phyloP scores from a whole-genome alignment of 1,284 basidiomycete species.

The Ganoderma resinaceum region DNA sequence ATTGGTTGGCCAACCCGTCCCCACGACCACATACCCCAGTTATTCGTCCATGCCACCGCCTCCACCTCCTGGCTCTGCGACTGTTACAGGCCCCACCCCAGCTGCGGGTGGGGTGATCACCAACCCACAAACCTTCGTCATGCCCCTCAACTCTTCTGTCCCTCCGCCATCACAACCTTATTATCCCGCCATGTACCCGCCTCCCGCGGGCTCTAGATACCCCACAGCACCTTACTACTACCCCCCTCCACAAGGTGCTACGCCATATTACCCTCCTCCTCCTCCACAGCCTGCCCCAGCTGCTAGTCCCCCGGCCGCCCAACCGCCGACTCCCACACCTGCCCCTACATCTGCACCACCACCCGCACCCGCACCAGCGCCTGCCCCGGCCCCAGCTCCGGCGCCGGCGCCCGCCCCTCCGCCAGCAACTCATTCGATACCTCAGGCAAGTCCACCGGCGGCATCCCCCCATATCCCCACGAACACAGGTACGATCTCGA shows the following conservation, averaged over 20 bases:
- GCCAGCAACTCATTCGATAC: neutral
- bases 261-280: constrained; percentile 46
- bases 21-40: constrained; percentile 51
- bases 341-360: constrained; percentile 38
- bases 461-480: constrained; percentile 31
- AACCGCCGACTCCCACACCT: constrained; percentile 35
- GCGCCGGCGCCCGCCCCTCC: constrained; percentile 16
- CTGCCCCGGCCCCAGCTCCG: constrained; percentile 15
- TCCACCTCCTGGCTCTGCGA: constrained; percentile 34
- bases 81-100: constrained; percentile 34
- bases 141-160: constrained; percentile 57
- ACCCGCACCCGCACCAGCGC: constrained; percentile 21
- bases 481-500: constrained; percentile 43
- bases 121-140: constrained; percentile 73
- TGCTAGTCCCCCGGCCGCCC: constrained; percentile 21
- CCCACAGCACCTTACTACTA: constrained; percentile 67
- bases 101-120: constrained; percentile 56
- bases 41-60: constrained; percentile 38
- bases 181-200: constrained; percentile 51
- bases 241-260: constrained; percentile 43
- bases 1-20: constrained; percentile 68
- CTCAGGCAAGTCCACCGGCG: constrained; percentile 13
- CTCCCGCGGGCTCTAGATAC: constrained; percentile 49
- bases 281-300: constrained; percentile 25
- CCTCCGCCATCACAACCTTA: constrained; percentile 47